These are phyloP conservation scores for Cercospora sp. DNA, from an alignment of 2,329 filamentous ascomycete genomes.

Conservation along the genomic window DNA sequence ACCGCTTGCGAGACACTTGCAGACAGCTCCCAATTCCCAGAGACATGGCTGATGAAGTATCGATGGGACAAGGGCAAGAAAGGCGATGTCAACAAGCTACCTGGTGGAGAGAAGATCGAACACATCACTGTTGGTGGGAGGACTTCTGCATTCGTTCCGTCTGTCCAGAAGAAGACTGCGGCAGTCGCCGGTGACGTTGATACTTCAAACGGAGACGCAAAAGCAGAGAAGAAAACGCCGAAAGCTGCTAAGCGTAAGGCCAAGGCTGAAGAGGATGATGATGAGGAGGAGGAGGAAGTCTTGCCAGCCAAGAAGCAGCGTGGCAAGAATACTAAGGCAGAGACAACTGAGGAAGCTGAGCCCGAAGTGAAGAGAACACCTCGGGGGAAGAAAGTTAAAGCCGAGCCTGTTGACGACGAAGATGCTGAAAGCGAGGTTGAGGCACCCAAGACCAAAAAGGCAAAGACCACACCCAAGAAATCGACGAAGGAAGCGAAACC, in stretches of 20 bases:
- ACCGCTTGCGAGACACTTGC: slow-evolving; percentile 75
- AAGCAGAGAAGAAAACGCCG: slow-evolving; percentile 24
- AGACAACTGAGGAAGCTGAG: not conserved
- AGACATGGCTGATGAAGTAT: slow-evolving; percentile 64
- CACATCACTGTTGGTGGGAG: slow-evolving; percentile 88
- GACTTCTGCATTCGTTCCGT: slow-evolving; percentile 85
- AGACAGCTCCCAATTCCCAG: slow-evolving; percentile 80
- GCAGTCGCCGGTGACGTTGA: slow-evolving; percentile 55
- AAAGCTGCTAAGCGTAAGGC: slow-evolving; percentile 41
- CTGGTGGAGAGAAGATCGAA: slow-evolving; percentile 79
- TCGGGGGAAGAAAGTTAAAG: not conserved
- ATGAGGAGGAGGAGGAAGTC: slow-evolving; percentile 27
- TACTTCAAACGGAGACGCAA: slow-evolving; percentile 21
- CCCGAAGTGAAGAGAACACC: slow-evolving; percentile 5
- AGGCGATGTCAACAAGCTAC: slow-evolving; percentile 63
- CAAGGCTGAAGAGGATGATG: slow-evolving; percentile 30
- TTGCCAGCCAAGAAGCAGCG: slow-evolving; percentile 28
- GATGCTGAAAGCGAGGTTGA: slow-evolving; percentile 20
- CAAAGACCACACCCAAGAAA: slow-evolving; percentile 24
- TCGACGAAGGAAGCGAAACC: slow-evolving; percentile 21
- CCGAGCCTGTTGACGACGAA: slow-evolving; percentile 8
- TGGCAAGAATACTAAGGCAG: slow-evolving; percentile 20
- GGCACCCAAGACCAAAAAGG: slow-evolving; percentile 13
- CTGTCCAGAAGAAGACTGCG: slow-evolving; percentile 78
- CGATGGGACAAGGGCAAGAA: slow-evolving; percentile 86